Base-by-base conservation (phyloP, 208 protist genomes). In the Leptomonas seymouri region DNA sequence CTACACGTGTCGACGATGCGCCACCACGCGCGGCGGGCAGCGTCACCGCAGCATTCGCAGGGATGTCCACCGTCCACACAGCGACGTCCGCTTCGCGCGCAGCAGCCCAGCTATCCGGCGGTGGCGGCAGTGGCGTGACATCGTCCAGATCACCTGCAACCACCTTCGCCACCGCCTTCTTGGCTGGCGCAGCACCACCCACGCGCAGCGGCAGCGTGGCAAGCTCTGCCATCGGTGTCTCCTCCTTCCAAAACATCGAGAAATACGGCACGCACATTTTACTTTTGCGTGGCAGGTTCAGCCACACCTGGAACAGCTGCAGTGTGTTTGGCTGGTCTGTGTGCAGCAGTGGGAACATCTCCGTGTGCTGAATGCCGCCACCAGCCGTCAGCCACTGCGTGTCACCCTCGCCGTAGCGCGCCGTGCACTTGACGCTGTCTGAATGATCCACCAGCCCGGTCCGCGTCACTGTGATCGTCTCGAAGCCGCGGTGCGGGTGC, bases 351-450 rank as follows among this genome's bases (percentile, higher is more conserved):
- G 78, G 71, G 50, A 91, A 92, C 73, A 91, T 90, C 63, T 97
- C 91, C 36, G 68, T 48, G 79, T 98, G 95, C 53, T 97, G 75
- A 21, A 98, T 89, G 27, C 94, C 96, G 27, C 80, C 61, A 51
- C 87, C 96, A 3, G 96, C 93, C 5, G 93, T 98, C 87, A 97
- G 96, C 90, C 93, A 97, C 79, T 98, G 95, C 60, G 94, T 88
- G 34, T 88, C 82, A 16, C 95, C 95, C 6, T 84, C 61, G 23
- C 77, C 63, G 49, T 97, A 85, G 23, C 81, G 67, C 34, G 88
- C 95, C 12, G 71, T 81, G 76, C 88, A 87, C 39, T 93, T 90
- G 34, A 85, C 41, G 42, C 62, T 80, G 78, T 97, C 91, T 27
- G 67, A 57, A 80, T 98, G 96, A 54, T 94, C 75, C 21, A 97